Evolutionary conservation across 2,329 filamentous ascomycete species (phyloP), one percentile per base, ranked within the genome.

Genomic region (Furcasterigmium sp.): DNA sequence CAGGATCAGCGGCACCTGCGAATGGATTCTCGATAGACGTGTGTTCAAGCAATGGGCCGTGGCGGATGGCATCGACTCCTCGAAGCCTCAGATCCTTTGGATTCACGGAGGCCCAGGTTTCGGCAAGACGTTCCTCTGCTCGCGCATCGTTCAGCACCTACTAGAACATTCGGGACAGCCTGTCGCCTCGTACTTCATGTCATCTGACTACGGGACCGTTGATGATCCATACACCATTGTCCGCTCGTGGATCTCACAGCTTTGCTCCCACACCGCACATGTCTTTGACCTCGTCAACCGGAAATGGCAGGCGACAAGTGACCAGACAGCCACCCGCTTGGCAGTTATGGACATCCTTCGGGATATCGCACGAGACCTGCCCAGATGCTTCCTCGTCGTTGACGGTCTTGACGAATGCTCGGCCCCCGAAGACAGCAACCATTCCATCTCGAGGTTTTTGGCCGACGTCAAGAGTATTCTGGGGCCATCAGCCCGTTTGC

Each of bases 331-430:
- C 2, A 53, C 56, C 0, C 29, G 49, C 5, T 37, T 8, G 0
- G 39, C 42, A 2, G 42, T 63, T 4, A 10, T 51, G 3, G 13
- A 42, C 0, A 25, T 62, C 4, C 53, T 60, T n/a, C 37, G 21
- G 2, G n/a, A 49, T 2, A 8, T 56, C 0, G 5, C 53, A 1
- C 37, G 38, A 1, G 19, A 14, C 1, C 20, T 55, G 4, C 53
- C 57, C 0, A 23, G 17, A 0, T 59, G 50, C 3, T 41, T 36
- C 1, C 53, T 64, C 5, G 20, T 63, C 0, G 19, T 60, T 0
- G 62, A 66, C 26, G 62, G 63, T 1, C 48, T 65, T 9, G 62
- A 67, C 13, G 63, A 67, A 42, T 67, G 58, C 4, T 42, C 42
- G 5, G 43, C 18, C 21, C 13, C 34, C 14, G 29, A 13, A 6